phyloP scores from a whole-genome alignment of 805 yeast genomes.

The Lachancea cidri region DNA sequence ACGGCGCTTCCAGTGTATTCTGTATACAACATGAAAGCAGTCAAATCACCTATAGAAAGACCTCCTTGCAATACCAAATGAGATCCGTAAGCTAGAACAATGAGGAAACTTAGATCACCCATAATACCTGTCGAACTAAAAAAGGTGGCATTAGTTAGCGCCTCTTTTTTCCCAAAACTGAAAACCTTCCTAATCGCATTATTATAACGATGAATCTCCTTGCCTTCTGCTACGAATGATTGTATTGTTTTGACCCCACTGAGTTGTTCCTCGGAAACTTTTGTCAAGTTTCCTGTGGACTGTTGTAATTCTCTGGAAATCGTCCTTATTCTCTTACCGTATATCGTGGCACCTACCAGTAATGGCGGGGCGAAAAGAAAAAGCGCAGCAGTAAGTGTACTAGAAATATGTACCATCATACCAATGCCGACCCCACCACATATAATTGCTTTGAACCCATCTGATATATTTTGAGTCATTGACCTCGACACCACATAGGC shows the following conservation, averaged over 20 bases:
- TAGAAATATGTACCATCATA: conserved; percentile 85
- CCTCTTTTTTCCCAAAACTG: conserved; percentile 72
- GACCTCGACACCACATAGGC: conserved; percentile 86
- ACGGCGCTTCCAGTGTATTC: conserved; percentile 91
- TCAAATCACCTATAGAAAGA: conserved; percentile 81
- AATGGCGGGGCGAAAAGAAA: conserved; percentile 78
- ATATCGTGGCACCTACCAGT: conserved; percentile 67
- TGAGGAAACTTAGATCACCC: conserved; percentile 78
- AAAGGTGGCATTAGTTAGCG: conserved; percentile 70
- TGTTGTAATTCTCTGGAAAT: conserved; percentile 78
- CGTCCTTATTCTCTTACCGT: conserved; percentile 74
- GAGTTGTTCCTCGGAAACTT: conserved; percentile 88
- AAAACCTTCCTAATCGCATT: conserved; percentile 62
- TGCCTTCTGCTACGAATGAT: conserved; percentile 81
- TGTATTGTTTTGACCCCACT: conserved; percentile 87
- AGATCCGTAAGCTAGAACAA: conserved; percentile 76
- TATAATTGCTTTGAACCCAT: conserved; percentile 78
- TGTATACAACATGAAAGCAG: conserved; percentile 92
- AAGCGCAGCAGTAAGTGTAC: conserved; percentile 76
- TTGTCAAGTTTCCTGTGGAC: conserved; percentile 80
- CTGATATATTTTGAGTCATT: conserved; percentile 85
- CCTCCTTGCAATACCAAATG: conserved; percentile 70
- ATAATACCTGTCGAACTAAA: conserved; percentile 73
- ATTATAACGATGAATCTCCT: conserved; percentile 74
- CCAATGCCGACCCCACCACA: conserved; percentile 81